These are phyloP conservation scores for Orbilia javanica DNA, from an alignment of 2,329 filamentous ascomycete species.

Conservation along the genomic window DNA sequence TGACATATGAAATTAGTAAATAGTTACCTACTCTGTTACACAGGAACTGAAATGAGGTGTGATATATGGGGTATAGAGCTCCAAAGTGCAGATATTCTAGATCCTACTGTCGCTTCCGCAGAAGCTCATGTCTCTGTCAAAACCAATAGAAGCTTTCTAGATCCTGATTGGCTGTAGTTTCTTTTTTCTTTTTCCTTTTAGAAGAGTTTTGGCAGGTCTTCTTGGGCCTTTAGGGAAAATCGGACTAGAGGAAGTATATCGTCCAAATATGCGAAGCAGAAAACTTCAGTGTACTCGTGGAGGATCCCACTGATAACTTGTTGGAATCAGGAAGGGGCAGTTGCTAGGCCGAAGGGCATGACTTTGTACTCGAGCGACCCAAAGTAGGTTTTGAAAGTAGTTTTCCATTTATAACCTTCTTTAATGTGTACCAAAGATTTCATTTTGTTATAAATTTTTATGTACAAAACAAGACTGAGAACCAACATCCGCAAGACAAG, in stretches of 20 bases:
- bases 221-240: no score
- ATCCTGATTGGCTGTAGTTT: neutral
- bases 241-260: no score
- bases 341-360: neutral
- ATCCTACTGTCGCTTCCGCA: conserved; percentile 19
- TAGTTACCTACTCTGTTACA: conserved; percentile 4
- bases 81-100: neutral
- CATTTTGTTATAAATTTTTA: no score
- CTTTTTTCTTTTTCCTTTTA: no score
- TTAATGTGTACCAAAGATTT: no score
- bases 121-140: neutral
- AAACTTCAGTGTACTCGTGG: neutral
- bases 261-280: neutral
- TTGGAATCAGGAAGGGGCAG: neutral
- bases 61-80: conserved; percentile 4
- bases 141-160: neutral
- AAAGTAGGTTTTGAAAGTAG: neutral
- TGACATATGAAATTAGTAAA: conserved; percentile 1
- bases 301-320: neutral
- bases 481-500: no score
- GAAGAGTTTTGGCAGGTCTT: no score
- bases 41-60: neutral
- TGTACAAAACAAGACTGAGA: no score
- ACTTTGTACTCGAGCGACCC: neutral
- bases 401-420: neutral